These are phyloP conservation scores for Jackrogersella minutella DNA, from an alignment of 495 filamentous ascomycete genomes.

Conservation along the genomic window DNA sequence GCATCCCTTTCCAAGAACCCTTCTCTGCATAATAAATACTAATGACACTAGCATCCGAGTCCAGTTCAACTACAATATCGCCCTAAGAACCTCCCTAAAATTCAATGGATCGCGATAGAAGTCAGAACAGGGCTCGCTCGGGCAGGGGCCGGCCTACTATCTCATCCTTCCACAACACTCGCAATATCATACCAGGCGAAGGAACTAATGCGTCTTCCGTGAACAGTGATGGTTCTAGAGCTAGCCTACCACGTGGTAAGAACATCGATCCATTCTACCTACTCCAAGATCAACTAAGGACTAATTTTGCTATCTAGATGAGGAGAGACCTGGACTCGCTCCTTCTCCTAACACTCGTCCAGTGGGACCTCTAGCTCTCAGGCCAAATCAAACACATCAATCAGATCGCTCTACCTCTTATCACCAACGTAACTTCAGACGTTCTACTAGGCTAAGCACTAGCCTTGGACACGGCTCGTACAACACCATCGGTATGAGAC, in stretches of 20 bases:
- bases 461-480: neutral
- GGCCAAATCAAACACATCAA: neutral
- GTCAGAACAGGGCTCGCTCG: neutral
- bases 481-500: slow-evolving; percentile 22
- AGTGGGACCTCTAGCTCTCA: neutral
- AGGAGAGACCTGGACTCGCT: neutral
- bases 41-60: neutral
- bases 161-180: neutral
- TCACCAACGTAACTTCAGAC: neutral
- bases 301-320: neutral
- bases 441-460: neutral
- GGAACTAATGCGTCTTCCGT: neutral
- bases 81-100: neutral
- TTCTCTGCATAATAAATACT: neutral
- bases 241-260: neutral
- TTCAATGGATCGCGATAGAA: neutral
- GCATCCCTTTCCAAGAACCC: too few species aligned
- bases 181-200: neutral
- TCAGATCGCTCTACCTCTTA: neutral
- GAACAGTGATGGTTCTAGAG: too few species aligned
- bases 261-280: neutral
- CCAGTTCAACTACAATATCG: neutral
- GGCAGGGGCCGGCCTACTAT: neutral
- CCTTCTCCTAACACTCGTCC: neutral
- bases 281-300: neutral